phyloP scores from a whole-genome alignment of 208 protist genomes.

The Crithidia brevicula region DNA sequence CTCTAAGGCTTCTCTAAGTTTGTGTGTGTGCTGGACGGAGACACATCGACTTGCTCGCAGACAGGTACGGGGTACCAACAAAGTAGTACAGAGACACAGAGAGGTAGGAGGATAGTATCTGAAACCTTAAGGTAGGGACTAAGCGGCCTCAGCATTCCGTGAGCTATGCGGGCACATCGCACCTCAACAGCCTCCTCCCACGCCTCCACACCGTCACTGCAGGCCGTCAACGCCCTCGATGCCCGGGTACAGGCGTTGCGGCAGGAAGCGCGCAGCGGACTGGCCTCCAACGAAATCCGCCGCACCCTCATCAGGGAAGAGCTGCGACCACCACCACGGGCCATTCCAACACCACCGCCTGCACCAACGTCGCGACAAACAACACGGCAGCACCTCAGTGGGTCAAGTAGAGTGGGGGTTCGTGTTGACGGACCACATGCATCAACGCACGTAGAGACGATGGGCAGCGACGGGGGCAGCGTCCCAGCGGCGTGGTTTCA shows the following conservation, averaged over 20 bases:
- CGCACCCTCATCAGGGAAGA: constrained; percentile 45
- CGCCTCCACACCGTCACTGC: background rate
- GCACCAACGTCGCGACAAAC: too few relatives aligned
- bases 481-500: constrained; percentile 26
- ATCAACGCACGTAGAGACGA: background rate
- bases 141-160: too few relatives aligned
- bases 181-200: background rate
- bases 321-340: constrained; percentile 23
- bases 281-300: constrained; percentile 42
- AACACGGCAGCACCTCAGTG: too few relatives aligned
- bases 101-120: too few relatives aligned
- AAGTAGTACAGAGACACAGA: too few relatives aligned
- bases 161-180: constrained; percentile 1
- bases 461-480: background rate
- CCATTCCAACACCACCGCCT: background rate
- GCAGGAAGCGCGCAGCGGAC: constrained; percentile 36
- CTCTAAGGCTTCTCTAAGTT: too few relatives aligned
- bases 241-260: constrained; percentile 31
- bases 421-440: background rate
- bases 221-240: constrained; percentile 21
- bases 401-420: too few relatives aligned
- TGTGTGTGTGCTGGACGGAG: too few relatives aligned
- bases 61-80: too few relatives aligned
- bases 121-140: too few relatives aligned
- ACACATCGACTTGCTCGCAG: too few relatives aligned